Base-by-base conservation (phyloP, 1,139 yeast genomes). In the Hansenula sp. region DNA sequence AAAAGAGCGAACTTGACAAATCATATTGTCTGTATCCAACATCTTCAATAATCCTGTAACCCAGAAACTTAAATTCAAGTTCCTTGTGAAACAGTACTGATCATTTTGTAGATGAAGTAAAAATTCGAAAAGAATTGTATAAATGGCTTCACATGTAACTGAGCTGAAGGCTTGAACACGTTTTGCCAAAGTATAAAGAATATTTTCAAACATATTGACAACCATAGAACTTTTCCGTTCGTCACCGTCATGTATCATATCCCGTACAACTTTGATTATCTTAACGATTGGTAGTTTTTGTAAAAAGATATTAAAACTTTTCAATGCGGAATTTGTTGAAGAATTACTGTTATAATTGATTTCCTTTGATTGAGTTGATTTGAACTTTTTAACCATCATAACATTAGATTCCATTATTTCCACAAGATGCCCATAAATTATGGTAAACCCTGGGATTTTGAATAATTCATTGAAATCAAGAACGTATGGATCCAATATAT, bases 11-110 rank as follows among this genome's bases (percentile, higher is more conserved):
- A 84, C 67, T 47, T 84, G 77, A 21, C 77, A 72, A 52, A 80
- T 84, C 47, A 81, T 70, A 58, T 80, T 87, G 43, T 80, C 81
- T 9, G 88, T 77, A 12, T 69, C 59, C 21, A 86, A 62, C 82
- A 86, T 77, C 53, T 77, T 70, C 49, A 76, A 69, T 18, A 73
- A 65, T 21, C 86, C 82, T 45, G 74, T 70, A 11, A 84, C 61
- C 96, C 96, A 88, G 57, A 88, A 87, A 43, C 70, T 70, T 95
- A 96, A 88, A 63, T 84, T 76, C 18, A 86, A 63, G 9, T 56
- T 49, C 25, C 47, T 47, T 9, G 55, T 43, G 32, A 27, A 59
- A 57, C 25, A 33, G 25, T 38, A 21, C 18, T 33, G 38, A 27
- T 47, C 50, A n/a, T 47, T 47, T 28, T 52, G 51, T 17, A 52